Conservation (phyloP, 2,329 filamentous ascomycete species). For the Cryphonectria radicalis region DNA sequence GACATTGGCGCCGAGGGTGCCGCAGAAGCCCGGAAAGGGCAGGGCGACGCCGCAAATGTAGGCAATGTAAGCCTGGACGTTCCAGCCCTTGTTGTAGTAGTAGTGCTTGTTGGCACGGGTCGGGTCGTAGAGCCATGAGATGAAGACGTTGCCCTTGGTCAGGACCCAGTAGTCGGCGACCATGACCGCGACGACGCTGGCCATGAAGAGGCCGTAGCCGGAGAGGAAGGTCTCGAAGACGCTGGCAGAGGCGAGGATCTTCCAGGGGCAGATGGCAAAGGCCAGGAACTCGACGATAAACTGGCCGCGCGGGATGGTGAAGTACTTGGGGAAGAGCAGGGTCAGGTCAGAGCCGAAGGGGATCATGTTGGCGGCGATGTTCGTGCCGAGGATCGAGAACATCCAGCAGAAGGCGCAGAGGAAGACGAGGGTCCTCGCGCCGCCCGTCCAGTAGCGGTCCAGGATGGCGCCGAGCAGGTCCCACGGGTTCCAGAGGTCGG, state of each 20-base stretch:
- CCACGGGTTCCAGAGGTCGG: conserved; percentile 36
- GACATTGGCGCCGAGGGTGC: conserved; percentile 39
- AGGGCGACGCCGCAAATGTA: conserved; percentile 41
- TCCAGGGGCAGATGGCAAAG: conserved; percentile 34
- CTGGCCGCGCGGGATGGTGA: conserved; percentile 43
- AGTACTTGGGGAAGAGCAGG: conserved; percentile 41
- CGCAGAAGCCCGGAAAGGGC: conserved; percentile 42
- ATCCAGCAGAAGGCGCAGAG: conserved; percentile 31
- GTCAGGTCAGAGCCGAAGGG: conserved; percentile 44
- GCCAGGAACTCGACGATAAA: conserved; percentile 31
- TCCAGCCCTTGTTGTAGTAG: conserved; percentile 40
- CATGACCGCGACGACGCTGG: conserved; percentile 31
- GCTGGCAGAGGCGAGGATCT: conserved; percentile 32
- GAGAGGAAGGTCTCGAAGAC: conserved; percentile 33
- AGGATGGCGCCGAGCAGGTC: conserved; percentile 33
- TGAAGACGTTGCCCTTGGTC: conserved; percentile 42
- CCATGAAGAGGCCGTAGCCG: conserved; percentile 34
- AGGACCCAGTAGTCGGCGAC: conserved; percentile 38
- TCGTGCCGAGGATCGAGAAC: conserved; percentile 32
- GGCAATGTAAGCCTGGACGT: conserved; percentile 41
- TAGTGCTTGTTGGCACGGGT: conserved; percentile 39
- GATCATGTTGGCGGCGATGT: conserved; percentile 41
- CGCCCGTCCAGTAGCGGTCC: conserved; percentile 31
- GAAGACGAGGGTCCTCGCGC: conserved; percentile 31
- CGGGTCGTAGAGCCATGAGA: conserved; percentile 40